Percentiles rank a stretch among this genome's conserved stretches.
phyloP scores from a whole-genome alignment of 148 eudicot species.

The Amaranthus palmeri region DNA sequence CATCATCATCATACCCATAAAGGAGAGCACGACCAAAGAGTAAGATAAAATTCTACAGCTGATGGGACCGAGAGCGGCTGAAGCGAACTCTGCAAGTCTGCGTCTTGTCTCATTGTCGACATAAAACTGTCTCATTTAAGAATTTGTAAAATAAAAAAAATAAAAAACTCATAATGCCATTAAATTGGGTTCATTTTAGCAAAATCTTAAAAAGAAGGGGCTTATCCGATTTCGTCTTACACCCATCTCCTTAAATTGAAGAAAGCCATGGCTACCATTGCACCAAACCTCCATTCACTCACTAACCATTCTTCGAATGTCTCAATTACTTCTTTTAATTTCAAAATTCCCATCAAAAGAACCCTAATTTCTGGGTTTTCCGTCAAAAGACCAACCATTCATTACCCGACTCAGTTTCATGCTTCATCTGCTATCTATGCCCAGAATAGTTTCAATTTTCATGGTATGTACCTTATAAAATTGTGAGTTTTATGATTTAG shows the following conservation, averaged over 20 bases:
- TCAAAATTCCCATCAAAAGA: conserved; percentile 17
- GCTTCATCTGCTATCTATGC: background rate
- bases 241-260: background rate
- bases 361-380: conserved; percentile 13
- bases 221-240: conserved; percentile 2
- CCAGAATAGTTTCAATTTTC: background rate
- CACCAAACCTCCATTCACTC: conserved; percentile 17
- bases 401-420: conserved; percentile 11
- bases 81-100: too few relatives aligned
- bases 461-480: background rate
- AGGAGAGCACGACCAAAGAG: too few relatives aligned
- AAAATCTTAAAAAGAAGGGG: background rate
- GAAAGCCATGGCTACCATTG: conserved; percentile 5
- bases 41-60: too few relatives aligned
- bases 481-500: background rate
- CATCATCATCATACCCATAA: too few relatives aligned
- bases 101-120: too few relatives aligned
- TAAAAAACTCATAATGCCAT: too few relatives aligned
- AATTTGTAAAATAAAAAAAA: too few relatives aligned
- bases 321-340: conserved; percentile 13
- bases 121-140: too few relatives aligned
- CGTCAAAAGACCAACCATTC: background rate
- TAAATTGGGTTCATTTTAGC: too few relatives aligned
- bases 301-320: background rate
- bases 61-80: too few relatives aligned